Base-by-base conservation (phyloP, 2,329 filamentous ascomycete species). In the Colletotrichum sp. region DNA sequence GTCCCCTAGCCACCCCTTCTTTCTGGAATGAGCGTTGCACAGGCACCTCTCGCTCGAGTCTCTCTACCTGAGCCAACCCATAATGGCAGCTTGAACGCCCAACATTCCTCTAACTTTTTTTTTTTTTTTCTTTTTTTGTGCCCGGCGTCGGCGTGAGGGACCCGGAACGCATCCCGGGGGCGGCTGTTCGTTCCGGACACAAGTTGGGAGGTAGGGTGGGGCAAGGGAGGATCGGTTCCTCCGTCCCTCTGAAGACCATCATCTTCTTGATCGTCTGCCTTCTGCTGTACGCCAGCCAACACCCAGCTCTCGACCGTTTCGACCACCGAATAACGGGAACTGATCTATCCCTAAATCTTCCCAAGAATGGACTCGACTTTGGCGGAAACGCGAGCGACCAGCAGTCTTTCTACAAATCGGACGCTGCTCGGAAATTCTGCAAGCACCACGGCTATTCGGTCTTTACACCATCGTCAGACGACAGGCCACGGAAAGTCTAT, bases 401-500 rank as follows among this genome's bases (percentile, higher is more conserved):
- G 32, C 49, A 57, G 30, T 59, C 44, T 16, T 84, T 80, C 75
- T 85, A 84, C 52, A 75, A 79, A 18, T 84, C 83, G 2, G 76
- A 80, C 1, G 79, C 79, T 8, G 82, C 82, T 24, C 79, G 66
- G 28, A 77, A 79, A 3, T 80, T 84, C 36, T 85, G 84, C 76
- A 77, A 78, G 8, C 78, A 83, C 16, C 84, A 85, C 44, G 83
- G 82, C 36, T 85, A 84, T 72, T 71, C 78, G 6, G 78, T 82
- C 72, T 84, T 84, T 49, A 66, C 75, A 18, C 81, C 83, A 3
- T 63, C 55, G 44, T 71, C 80, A 28, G 59, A 67, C 8, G 73
- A 78, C 8, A 79, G 80, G 49, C 65, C 80, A 60, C 87, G 90
- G 55, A 91, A 90, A 80, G 84, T 92, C 30, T 92, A 91, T 81